A percentile compares a stretch with the other conserved stretches of the same genome.
Conservation (phyloP, 139 green algal species). For the Dunaliella primolecta region DNA sequence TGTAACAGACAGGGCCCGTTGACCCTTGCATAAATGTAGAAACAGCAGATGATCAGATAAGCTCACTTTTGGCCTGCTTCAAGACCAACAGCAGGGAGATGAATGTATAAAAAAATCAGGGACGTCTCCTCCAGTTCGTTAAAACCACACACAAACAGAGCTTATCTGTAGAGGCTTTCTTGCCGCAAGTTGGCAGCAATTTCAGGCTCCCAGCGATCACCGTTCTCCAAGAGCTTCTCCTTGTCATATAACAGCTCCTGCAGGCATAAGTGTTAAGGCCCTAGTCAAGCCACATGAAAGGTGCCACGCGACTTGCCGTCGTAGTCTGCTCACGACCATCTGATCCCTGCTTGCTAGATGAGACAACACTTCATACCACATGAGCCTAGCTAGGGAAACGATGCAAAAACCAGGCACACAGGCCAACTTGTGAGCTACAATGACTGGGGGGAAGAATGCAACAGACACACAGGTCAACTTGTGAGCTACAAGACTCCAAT, state of each 20-base stretch:
- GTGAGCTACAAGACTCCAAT: too few relatives aligned
- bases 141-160: not conserved
- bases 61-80: not conserved
- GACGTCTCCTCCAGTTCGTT: not conserved
- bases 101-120: not conserved
- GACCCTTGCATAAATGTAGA: too few relatives aligned
- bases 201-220: constrained; percentile 97
- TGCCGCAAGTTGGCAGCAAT: constrained; percentile 88
- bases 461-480: too few relatives aligned
- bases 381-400: too few relatives aligned
- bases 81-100: not conserved
- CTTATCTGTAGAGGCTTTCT: constrained; percentile 76
- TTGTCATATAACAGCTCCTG: constrained; percentile 99
- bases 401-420: too few relatives aligned
- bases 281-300: too few relatives aligned
- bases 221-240: constrained; percentile 98
- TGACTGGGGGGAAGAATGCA: too few relatives aligned
- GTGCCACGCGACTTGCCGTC: too few relatives aligned
- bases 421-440: too few relatives aligned
- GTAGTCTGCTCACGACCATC: too few relatives aligned
- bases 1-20: not conserved
- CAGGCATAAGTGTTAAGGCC: not conserved
- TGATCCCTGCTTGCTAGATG: too few relatives aligned
- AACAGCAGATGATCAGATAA: not conserved
- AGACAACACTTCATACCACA: not conserved